phyloP scores from a whole-genome alignment of 345 rosid species.

The Syzygium jambos region DNA sequence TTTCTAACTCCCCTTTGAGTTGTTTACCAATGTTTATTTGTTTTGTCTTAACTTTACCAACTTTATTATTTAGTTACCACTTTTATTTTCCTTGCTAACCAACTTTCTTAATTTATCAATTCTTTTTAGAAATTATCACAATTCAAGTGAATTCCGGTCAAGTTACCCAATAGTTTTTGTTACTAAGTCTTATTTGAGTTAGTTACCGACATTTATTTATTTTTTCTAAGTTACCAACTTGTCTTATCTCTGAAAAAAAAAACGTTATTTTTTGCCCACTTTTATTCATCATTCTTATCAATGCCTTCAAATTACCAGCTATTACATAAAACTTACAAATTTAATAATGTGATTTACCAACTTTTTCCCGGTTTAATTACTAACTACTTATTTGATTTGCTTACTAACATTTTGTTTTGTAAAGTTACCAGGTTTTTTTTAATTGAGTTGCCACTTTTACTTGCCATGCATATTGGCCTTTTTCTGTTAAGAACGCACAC shows the following conservation, averaged over 20 bases:
- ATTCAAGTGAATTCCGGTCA: no score
- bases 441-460: no score
- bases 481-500: no score
- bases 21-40: no score
- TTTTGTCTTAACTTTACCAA: no score
- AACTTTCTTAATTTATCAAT: no score
- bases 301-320: background rate
- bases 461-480: background rate
- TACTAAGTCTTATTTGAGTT: background rate
- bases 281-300: background rate
- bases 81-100: no score
- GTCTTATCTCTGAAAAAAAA: background rate
- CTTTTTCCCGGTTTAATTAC: background rate
- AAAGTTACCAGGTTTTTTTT: background rate
- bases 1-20: no score
- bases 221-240: background rate
- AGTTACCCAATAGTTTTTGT: background rate
- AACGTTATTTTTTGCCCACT: background rate
- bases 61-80: no score
- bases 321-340: background rate
- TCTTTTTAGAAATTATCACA: no score
- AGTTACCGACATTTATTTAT: background rate
- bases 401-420: background rate
- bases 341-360: background rate
- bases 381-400: background rate